Evolutionary conservation across 441 rosid species (phyloP).

Genomic region (Adansonia rubrostipa): DNA sequence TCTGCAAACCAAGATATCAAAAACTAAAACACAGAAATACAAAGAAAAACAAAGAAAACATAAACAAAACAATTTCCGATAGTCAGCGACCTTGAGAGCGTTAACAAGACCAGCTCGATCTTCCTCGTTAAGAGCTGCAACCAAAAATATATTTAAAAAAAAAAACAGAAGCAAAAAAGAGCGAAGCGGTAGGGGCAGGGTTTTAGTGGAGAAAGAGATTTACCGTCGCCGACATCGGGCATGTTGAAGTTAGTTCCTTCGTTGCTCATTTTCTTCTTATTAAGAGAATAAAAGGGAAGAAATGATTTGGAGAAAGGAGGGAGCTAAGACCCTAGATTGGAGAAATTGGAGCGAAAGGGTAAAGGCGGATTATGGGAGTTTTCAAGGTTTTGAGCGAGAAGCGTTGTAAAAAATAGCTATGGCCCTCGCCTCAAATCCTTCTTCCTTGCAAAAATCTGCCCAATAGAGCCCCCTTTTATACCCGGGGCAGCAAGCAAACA

Average conservation of each 20-base stretch:
- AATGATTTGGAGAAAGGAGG: constrained; percentile 20
- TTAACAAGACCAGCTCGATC: constrained; percentile 72
- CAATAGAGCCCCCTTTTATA: neutral
- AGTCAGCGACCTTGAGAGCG: constrained; percentile 61
- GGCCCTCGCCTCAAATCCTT: constrained; percentile 29
- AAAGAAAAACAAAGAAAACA: neutral
- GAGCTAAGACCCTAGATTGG: constrained; percentile 58
- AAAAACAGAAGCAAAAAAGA: neutral
- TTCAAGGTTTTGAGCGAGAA: neutral
- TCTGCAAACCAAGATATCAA: constrained; percentile 44
- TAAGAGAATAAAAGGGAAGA: neutral
- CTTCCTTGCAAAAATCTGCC: constrained; percentile 21
- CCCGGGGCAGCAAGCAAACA: neutral
- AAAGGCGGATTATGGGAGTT: constrained; percentile 18
- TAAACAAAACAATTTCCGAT: neutral
- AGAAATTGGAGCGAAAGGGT: constrained; percentile 14
- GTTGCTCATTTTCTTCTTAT: constrained; percentile 51
- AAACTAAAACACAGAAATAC: neutral
- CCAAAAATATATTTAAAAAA: neutral
- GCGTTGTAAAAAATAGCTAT: constrained; percentile 28
- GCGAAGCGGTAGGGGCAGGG: neutral
- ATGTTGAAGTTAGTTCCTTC: constrained; percentile 61
- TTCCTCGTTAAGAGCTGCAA: constrained; percentile 64
- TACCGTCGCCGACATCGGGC: constrained; percentile 75
- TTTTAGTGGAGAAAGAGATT: neutral